Evolutionary conservation across 768 basidiomycete genomes (phyloP), one percentile per base, ranked within the genome.

Genomic region (Boletellus sp.): DNA sequence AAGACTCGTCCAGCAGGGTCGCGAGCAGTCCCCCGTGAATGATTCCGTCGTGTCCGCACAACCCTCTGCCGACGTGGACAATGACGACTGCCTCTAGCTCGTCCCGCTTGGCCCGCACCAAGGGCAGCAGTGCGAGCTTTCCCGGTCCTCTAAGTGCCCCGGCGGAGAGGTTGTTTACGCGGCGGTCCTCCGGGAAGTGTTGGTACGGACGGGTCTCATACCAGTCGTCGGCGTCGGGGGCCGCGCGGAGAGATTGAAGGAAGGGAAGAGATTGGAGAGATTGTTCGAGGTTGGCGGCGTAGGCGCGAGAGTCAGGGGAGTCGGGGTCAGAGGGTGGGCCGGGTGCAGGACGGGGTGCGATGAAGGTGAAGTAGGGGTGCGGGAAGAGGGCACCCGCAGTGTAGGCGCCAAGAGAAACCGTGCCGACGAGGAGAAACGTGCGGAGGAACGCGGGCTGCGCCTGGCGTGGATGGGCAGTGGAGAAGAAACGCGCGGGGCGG

Each of bases 1-100:
- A 63, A 15, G 76, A 74, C 74, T 99, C 95, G 55, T 99, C 95
- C 48, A 96, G 65, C 16, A 98, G 67, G 2, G 93, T 96, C 34
- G 94, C 92, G 17, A 98, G 73, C 51, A 98, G 60, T 1, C 95
- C 95, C 0, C 95, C 95, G 59, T 99, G 95, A 3, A 97, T 72
- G 53, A 99, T 93, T 0, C 95, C 95, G 68, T 95, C 93, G 54
- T 95, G 87, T 4, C 90, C 94, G 62, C 95, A 98, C 45, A 98
- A 54, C 2, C 85, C 88, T 36, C 88, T 71, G 2, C 95, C 95
- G 2, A 96, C 73, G 59, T 97, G 95, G 2, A 94, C 48, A 51
- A 96, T 72, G 6, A 82, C 74, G 23, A 83, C 62, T 10, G 80
- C 79, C 69, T 92, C 90, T 11, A 74, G 75, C 63, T 93, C 90